Conservation (phyloP, 2,329 filamentous ascomycete species). For the Stagonosporopsis vannaccii region DNA sequence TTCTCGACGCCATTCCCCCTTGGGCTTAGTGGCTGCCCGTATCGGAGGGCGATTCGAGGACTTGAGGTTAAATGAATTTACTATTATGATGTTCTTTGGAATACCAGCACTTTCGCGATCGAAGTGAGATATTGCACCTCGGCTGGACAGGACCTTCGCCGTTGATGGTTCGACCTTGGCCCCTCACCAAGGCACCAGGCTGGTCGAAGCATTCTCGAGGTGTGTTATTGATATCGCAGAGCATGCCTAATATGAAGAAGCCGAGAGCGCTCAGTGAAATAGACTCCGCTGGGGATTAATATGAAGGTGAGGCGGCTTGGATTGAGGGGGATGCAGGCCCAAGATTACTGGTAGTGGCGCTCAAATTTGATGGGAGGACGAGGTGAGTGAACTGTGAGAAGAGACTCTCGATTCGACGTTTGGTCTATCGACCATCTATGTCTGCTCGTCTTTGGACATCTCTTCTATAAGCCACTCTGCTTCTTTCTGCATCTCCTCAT, state of each 20-base stretch:
- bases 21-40: conserved; percentile 6
- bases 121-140: background rate
- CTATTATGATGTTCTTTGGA: background rate
- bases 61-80: too few species aligned
- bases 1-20: background rate
- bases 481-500: conserved; percentile 81
- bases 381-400: background rate
- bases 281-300: too few species aligned
- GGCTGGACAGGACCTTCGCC: too few species aligned
- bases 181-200: too few species aligned
- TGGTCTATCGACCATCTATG: background rate
- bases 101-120: background rate
- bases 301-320: background rate
- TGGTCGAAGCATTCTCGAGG: too few species aligned
- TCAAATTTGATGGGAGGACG: too few species aligned
- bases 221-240: too few species aligned
- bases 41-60: background rate
- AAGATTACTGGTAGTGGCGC: background rate
- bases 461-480: conserved; percentile 70
- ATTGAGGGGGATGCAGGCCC: background rate
- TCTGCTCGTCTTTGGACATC: conserved; percentile 55
- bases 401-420: background rate
- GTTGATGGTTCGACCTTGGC: too few species aligned
- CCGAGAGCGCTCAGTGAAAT: too few species aligned
- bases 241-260: too few species aligned